phyloP scores from a whole-genome alignment of 2,329 filamentous ascomycete genomes.

The Fusarium multiceps region DNA sequence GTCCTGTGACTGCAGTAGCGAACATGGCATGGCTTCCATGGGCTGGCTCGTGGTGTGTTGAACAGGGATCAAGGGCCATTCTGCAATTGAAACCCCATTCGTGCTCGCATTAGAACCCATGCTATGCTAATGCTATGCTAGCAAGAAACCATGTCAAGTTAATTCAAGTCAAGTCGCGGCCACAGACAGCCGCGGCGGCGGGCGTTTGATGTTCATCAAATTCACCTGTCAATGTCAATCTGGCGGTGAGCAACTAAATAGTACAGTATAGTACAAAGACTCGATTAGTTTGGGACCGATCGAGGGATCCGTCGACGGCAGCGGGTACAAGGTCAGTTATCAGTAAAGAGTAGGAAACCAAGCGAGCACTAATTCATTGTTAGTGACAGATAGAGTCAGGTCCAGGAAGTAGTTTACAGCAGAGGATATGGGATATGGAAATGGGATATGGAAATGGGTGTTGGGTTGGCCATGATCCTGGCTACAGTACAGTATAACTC shows the following conservation, averaged over 20 bases:
- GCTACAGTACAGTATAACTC: constrained; percentile 20
- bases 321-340: constrained; percentile 14
- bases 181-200: constrained; percentile 34
- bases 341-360: constrained; percentile 20
- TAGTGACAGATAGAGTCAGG: constrained; percentile 19
- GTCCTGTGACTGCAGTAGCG: constrained; percentile 47
- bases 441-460: constrained; percentile 27
- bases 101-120: constrained; percentile 38
- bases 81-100: constrained; percentile 46
- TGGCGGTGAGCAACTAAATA: constrained; percentile 42
- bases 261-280: constrained; percentile 10
- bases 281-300: constrained; percentile 37
- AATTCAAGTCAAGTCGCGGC: constrained; percentile 4
- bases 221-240: constrained; percentile 28
- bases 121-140: constrained; percentile 10
- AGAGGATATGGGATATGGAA: constrained; percentile 26
- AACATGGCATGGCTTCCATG: constrained; percentile 20
- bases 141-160: constrained; percentile 27
- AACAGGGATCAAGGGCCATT: constrained; percentile 44
- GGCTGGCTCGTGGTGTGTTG: constrained; percentile 44
- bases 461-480: constrained; percentile 40
- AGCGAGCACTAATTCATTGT: constrained; percentile 20
- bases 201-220: constrained; percentile 41
- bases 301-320: constrained; percentile 36
- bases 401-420: constrained; percentile 22